These are phyloP conservation scores for Salix caprea DNA, from an alignment of 345 rosid species.

Conservation along the genomic window DNA sequence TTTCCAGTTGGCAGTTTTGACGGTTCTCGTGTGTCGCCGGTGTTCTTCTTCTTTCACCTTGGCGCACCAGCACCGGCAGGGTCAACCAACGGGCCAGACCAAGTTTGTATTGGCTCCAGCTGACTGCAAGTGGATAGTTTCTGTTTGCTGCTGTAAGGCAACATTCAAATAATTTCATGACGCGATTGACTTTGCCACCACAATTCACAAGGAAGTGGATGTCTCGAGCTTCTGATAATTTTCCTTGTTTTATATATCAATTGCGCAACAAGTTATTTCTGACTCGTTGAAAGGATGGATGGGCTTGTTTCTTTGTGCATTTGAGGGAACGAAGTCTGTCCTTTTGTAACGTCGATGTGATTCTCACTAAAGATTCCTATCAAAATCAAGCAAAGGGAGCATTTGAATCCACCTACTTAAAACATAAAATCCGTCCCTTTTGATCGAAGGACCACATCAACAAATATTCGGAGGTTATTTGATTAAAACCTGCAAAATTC, in stretches of 20 bases:
- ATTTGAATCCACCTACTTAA: not conserved
- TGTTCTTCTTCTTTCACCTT: no score
- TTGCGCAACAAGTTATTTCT: not conserved
- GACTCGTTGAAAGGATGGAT: not conserved
- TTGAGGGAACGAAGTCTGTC: not conserved
- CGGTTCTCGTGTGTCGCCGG: no score
- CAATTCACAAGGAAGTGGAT: no score
- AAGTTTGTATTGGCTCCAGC: slow-evolving; percentile 21
- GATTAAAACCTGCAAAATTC: no score
- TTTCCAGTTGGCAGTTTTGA: slow-evolving; percentile 15
- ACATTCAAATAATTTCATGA: no score
- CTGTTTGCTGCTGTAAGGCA: not conserved
- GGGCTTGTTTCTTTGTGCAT: not conserved
- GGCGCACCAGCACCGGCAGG: slow-evolving; percentile 17
- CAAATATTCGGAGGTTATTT: no score
- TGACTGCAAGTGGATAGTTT: no score
- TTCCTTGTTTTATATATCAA: no score
- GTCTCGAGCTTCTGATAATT: no score
- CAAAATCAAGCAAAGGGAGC: not conserved
- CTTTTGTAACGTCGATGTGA: not conserved
- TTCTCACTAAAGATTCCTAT: not conserved
- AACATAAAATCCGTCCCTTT: not conserved
- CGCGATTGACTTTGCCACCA: no score
- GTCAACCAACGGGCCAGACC: slow-evolving; percentile 66
- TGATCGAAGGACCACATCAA: not conserved